These are phyloP conservation scores for Botryosphaeria dothidea DNA, from an alignment of 2,329 filamentous ascomycete species.

Conservation along the genomic window DNA sequence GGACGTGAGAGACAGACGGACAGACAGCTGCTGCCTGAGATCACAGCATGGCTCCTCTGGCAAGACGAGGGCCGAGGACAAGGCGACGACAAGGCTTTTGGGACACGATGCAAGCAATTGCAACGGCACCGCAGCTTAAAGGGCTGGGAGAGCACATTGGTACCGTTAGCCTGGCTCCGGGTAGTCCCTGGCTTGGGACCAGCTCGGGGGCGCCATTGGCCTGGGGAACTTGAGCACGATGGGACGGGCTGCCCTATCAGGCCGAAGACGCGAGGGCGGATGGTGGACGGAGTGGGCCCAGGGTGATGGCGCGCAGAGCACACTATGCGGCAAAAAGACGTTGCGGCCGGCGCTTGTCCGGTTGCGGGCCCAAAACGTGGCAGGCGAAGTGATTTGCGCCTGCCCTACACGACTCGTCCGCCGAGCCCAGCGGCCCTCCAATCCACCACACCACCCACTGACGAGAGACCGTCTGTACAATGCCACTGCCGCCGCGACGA, in stretches of 20 bases:
- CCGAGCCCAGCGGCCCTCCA: neutral
- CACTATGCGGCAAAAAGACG: neutral
- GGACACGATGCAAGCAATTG: neutral
- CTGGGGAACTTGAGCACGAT: neutral
- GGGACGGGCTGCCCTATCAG: slow-evolving; percentile 4
- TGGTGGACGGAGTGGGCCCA: too few species aligned
- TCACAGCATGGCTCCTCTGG: neutral
- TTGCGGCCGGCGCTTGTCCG: slow-evolving; percentile 1
- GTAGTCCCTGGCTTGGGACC: neutral
- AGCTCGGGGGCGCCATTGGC: neutral
- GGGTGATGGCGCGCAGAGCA: slow-evolving; percentile 5
- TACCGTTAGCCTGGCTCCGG: neutral
- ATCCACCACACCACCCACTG: neutral
- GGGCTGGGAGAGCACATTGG: neutral
- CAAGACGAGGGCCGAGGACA: neutral
- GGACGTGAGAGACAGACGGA: neutral
- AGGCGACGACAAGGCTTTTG: neutral
- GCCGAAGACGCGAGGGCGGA: neutral
- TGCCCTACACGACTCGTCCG: slow-evolving; percentile 2
- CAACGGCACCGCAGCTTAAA: slow-evolving; percentile 4
- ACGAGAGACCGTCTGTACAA: too few species aligned
- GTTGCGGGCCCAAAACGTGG: slow-evolving; percentile 1
- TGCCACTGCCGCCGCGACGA: neutral
- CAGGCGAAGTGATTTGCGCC: slow-evolving; percentile 4
- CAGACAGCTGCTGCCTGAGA: neutral